Evolutionary conservation across 371 early-diverging fungal species (phyloP).

Genomic region (Mortierella sp.): DNA sequence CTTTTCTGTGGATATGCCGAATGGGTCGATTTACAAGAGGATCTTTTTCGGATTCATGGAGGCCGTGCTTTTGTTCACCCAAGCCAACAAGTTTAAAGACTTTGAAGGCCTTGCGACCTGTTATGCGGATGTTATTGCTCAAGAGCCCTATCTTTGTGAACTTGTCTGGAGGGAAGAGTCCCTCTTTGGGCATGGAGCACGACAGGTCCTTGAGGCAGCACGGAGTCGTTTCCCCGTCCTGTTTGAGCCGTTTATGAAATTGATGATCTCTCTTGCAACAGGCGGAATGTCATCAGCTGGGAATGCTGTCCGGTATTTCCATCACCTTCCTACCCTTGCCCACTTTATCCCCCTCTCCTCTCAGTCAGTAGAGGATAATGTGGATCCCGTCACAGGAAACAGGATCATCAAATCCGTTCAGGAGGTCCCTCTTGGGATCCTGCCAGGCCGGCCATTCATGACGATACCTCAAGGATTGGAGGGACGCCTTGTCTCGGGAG

Average conservation of each 20-base stretch:
- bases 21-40: conserved; percentile 31
- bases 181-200: conserved; percentile 31
- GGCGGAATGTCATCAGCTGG: conserved; percentile 37
- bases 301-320: conserved; percentile 27
- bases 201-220: conserved; percentile 36
- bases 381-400: conserved; percentile 26
- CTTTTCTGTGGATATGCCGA: conserved; percentile 17
- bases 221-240: conserved; percentile 48
- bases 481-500: conserved; percentile 38
- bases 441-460: conserved; percentile 26
- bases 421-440: conserved; percentile 34
- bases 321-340: conserved; percentile 29
- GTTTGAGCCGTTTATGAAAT: conserved; percentile 31
- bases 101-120: conserved; percentile 35
- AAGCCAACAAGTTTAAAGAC: conserved; percentile 37
- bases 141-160: conserved; percentile 31
- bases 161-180: conserved; percentile 35
- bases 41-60: conserved; percentile 37
- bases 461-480: conserved; percentile 30
- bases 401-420: conserved; percentile 25
- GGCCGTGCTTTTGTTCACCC: conserved; percentile 26
- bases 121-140: conserved; percentile 24
- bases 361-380: conserved; percentile 26
- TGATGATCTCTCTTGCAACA: conserved; percentile 35
- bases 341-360: conserved; percentile 35